phyloP scores from a whole-genome alignment of 768 basidiomycete species.

The Galerina marginata region DNA sequence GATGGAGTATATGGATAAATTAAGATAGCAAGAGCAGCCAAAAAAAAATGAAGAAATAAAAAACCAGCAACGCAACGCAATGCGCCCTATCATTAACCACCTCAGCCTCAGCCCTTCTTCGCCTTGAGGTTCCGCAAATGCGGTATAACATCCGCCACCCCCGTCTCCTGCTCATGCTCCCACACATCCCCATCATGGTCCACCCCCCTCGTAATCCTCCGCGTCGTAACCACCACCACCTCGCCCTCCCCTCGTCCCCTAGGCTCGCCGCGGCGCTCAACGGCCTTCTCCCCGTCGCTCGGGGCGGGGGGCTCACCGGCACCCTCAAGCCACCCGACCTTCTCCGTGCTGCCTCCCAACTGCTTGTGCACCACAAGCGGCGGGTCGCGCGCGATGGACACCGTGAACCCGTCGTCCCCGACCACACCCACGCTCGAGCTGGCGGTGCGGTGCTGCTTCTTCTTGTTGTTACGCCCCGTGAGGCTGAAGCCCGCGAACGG shows the following conservation, averaged over 20 bases:
- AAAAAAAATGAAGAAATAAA: too few species aligned
- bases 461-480: conserved; percentile 9
- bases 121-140: conserved; percentile 21
- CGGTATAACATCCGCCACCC: conserved; percentile 20
- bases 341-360: background rate
- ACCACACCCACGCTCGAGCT: background rate
- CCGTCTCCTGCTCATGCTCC: conserved; percentile 19
- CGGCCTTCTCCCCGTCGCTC: background rate
- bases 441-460: conserved; percentile 12
- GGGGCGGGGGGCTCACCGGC: background rate
- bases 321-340: conserved; percentile 4
- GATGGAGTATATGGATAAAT: too few species aligned
- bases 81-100: too few species aligned
- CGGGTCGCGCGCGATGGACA: background rate
- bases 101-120: conserved; percentile 10
- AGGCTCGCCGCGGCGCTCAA: background rate
- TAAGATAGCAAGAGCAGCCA: too few species aligned
- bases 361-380: conserved; percentile 6
- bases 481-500: conserved; percentile 15
- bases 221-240: conserved; percentile 10
- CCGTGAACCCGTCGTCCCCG: background rate
- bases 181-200: conserved; percentile 15
- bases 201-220: conserved; percentile 8
- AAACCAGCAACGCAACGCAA: too few species aligned
- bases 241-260: conserved; percentile 4